A percentile compares a stretch with the other conserved stretches of the same genome.
Conservation (phyloP, 768 basidiomycete species). For the Serendipita sp. region DNA sequence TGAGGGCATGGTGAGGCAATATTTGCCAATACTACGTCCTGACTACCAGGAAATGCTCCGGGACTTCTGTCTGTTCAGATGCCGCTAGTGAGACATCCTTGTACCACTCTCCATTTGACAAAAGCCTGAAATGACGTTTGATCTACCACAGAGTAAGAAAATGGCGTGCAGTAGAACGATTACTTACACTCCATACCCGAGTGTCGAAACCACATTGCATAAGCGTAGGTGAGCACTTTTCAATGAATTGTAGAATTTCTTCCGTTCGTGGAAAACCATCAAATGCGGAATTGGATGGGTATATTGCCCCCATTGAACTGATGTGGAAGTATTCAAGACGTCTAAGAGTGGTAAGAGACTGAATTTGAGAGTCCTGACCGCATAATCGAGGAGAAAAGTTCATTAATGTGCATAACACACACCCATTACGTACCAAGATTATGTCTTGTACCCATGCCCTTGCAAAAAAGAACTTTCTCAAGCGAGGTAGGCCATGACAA, state of each 20-base stretch:
- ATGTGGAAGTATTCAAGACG: slow-evolving; percentile 1
- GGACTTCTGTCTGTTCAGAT: slow-evolving; percentile 50
- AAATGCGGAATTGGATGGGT: neutral
- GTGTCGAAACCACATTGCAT: slow-evolving; percentile 52
- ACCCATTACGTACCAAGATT: too few species aligned
- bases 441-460: neutral
- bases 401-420: too few species aligned
- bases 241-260: slow-evolving; percentile 29
- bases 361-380: neutral
- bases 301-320: neutral
- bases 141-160: slow-evolving; percentile 24
- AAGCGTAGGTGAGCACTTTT: slow-evolving; percentile 34
- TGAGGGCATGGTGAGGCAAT: too few species aligned
- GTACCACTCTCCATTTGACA: slow-evolving; percentile 25
- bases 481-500: slow-evolving; percentile 38
- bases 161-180: neutral
- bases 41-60: slow-evolving; percentile 57
- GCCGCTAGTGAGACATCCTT: slow-evolving; percentile 26
- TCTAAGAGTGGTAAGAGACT: neutral
- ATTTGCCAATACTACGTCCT: slow-evolving; percentile 22
- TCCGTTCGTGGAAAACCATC: too few species aligned
- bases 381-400: too few species aligned
- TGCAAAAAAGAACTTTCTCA: slow-evolving; percentile 42
- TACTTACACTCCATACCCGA: slow-evolving; percentile 49
- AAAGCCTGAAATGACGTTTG: slow-evolving; percentile 22